These are phyloP conservation scores for Trichosporon sp. DNA, from an alignment of 1,284 basidiomycete genomes.

Conservation along the genomic window DNA sequence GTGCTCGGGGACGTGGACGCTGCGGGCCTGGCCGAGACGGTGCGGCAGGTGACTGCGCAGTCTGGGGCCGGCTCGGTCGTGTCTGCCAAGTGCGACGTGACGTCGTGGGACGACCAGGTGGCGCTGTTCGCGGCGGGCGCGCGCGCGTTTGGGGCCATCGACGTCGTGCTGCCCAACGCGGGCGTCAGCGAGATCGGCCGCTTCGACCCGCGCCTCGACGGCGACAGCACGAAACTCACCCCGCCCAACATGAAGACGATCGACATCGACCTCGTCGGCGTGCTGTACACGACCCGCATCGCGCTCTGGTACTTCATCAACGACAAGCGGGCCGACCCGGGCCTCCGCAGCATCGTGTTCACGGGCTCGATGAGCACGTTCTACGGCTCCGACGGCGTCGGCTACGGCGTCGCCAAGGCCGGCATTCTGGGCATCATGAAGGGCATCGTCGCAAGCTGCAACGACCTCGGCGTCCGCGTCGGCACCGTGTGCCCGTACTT, in stretches of 20 bases:
- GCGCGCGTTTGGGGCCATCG: conserved; percentile 15
- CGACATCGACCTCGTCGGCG: conserved; percentile 20
- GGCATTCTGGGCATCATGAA: conserved; percentile 19
- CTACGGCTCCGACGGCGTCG: conserved; percentile 18
- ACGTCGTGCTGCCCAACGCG: conserved; percentile 24
- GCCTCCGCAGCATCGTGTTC: conserved; percentile 11
- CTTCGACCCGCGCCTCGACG: conserved; percentile 16
- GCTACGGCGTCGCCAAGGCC: conserved; percentile 20
- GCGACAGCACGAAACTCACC: conserved; percentile 8
- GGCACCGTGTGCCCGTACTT: conserved; percentile 21
- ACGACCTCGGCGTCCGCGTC: conserved; percentile 12
- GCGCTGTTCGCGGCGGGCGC: conserved; percentile 16
- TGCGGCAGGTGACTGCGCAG: neutral
- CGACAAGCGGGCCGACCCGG: conserved; percentile 16
- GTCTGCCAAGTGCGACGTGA: conserved; percentile 27
- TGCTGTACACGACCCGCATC: conserved; percentile 20
- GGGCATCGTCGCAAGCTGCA: conserved; percentile 8
- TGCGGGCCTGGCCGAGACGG: conserved; percentile 14
- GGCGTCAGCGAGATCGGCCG: conserved; percentile 17
- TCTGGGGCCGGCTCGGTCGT: neutral
- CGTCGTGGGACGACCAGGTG: conserved; percentile 21
- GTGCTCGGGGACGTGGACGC: conserved; percentile 21
- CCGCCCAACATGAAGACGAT: conserved; percentile 19
- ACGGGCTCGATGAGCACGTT: conserved; percentile 17
- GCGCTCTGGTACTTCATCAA: conserved; percentile 18